Conservation (phyloP, 2,329 filamentous ascomycete species). For the Fusarium scirpi region DNA sequence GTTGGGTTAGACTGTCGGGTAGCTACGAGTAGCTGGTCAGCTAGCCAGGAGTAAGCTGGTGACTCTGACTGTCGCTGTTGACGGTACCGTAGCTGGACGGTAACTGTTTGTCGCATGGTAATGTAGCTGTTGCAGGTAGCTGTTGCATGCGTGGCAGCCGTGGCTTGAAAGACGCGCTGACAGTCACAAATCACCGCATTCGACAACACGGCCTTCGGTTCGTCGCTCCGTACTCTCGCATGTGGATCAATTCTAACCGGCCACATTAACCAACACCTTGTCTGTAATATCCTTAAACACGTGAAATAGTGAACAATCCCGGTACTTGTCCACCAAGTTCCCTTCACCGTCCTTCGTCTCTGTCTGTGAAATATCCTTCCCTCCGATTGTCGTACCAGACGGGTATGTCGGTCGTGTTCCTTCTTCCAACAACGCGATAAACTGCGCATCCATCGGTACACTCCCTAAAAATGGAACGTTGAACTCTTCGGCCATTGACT, state of each 20-base stretch:
- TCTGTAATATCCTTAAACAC: conserved; percentile 75
- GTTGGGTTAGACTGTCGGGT: neutral
- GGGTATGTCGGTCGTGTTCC: conserved; percentile 74
- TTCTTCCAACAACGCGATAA: conserved; percentile 88
- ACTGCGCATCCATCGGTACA: conserved; percentile 93
- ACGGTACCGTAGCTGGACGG: neutral
- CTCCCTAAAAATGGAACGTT: conserved; percentile 84
- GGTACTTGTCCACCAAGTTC: conserved; percentile 77
- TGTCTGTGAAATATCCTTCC: conserved; percentile 61
- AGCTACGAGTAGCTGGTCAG: neutral
- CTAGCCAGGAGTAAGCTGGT: neutral
- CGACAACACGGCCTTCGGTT: neutral
- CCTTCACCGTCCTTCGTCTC: conserved; percentile 39
- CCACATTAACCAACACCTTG: conserved; percentile 50
- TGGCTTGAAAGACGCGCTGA: neutral
- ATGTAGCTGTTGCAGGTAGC: neutral
- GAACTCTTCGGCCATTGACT: conserved; percentile 90
- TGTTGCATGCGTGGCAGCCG: neutral
- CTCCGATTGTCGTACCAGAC: conserved; percentile 72
- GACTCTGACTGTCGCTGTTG: neutral
- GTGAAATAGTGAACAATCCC: conserved; percentile 75
- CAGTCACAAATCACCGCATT: neutral
- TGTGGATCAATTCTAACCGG: conserved; percentile 2
- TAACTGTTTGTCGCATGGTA: neutral
- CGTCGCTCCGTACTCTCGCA: neutral